Evolutionary conservation across 495 filamentous ascomycete genomes (phyloP).

Genomic region (Penicillium dipodomyicola): DNA sequence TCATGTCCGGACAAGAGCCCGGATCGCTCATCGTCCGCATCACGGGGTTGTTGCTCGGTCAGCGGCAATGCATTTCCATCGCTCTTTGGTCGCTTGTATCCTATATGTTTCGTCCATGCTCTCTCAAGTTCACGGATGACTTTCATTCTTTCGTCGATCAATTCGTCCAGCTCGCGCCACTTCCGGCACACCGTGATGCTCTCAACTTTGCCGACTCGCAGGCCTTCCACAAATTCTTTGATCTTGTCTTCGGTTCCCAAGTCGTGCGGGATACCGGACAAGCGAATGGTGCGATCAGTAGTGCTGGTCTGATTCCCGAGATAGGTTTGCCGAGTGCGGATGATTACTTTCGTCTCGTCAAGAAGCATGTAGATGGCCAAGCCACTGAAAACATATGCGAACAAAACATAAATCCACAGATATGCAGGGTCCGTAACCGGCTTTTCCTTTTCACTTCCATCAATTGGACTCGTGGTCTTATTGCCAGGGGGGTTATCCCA

Average conservation of each 20-base stretch:
- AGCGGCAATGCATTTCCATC: constrained; percentile 52
- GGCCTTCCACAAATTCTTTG: constrained; percentile 78
- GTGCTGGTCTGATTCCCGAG: constrained; percentile 89
- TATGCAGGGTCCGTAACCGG: constrained; percentile 48
- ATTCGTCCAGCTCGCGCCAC: constrained; percentile 77
- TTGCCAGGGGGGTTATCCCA: constrained; percentile 33
- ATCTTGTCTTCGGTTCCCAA: constrained; percentile 79
- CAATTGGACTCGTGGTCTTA: constrained; percentile 15
- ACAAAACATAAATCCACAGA: constrained; percentile 90
- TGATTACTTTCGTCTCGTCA: constrained; percentile 76
- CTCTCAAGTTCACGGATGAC: constrained; percentile 76
- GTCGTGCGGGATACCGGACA: constrained; percentile 83
- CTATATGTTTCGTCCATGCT: constrained; percentile 72
- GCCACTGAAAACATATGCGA: constrained; percentile 85
- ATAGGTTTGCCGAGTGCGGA: constrained; percentile 83
- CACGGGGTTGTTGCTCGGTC: constrained; percentile 41
- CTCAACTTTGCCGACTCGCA: constrained; percentile 92
- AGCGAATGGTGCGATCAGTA: constrained; percentile 87
- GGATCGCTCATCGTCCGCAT: constrained; percentile 48
- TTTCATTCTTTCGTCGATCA: constrained; percentile 65
- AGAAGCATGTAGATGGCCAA: constrained; percentile 81
- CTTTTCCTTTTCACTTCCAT: constrained; percentile 25
- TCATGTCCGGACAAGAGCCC: constrained; percentile 52
- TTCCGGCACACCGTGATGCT: constrained; percentile 82
- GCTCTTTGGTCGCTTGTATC: constrained; percentile 47